Conservation (phyloP, 768 basidiomycete genomes). For the Lentinula lateritia region DNA sequence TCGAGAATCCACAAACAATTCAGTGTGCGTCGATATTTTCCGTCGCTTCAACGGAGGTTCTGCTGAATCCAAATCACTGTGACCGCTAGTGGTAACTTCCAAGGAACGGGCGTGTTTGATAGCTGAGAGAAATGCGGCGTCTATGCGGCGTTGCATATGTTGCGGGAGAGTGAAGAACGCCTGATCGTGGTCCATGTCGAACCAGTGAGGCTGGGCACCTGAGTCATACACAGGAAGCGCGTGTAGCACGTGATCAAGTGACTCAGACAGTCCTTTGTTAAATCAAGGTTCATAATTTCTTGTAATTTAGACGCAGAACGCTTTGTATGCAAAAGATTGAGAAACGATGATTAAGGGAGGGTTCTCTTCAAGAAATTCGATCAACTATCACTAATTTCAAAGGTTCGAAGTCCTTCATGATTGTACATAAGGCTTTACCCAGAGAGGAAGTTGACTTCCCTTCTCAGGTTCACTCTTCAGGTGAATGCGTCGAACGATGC, state of each 20-base stretch:
- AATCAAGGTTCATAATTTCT: too few relatives aligned
- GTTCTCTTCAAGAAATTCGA: too few relatives aligned
- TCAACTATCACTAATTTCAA: too few relatives aligned
- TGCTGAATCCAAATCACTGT: neutral
- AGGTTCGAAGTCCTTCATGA: neutral
- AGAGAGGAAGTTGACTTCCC: conserved; percentile 22
- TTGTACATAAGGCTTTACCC: conserved; percentile 1
- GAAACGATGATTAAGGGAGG: too few relatives aligned
- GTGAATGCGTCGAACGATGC: conserved; percentile 12
- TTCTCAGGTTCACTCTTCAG: conserved; percentile 17
- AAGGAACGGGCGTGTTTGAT: neutral
- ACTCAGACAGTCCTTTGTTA: too few relatives aligned
- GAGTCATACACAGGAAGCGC: too few relatives aligned
- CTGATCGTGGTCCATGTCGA: neutral
- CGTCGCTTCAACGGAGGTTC: neutral
- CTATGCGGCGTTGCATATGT: conserved; percentile 40
- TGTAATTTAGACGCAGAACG: too few relatives aligned
- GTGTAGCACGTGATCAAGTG: too few relatives aligned
- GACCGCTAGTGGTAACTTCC: neutral
- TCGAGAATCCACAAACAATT: neutral
- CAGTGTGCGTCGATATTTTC: conserved; percentile 3
- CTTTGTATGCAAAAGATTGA: too few relatives aligned
- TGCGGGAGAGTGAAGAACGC: conserved; percentile 25
- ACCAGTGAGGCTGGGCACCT: too few relatives aligned
- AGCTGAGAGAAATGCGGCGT: conserved; percentile 36